Percentiles rank a stretch among this genome's conserved stretches.
Conservation (phyloP, 139 green algal species). For the Tetraselmis striata region DNA sequence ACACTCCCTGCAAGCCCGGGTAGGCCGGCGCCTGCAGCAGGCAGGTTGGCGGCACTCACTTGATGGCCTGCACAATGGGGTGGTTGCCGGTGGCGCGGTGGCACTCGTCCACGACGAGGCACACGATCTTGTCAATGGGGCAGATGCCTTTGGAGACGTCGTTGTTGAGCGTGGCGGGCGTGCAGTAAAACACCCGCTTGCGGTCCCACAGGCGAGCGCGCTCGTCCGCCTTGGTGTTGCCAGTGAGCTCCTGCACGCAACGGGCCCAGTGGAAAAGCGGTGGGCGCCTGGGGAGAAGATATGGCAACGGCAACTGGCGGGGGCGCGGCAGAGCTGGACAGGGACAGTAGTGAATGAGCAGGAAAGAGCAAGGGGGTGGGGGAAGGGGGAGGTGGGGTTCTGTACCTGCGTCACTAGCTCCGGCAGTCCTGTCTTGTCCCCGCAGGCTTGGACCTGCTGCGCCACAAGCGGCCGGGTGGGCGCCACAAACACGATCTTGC, state of each 20-base stretch:
- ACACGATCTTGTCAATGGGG: slow-evolving; percentile 59
- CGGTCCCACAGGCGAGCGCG: slow-evolving; percentile 46
- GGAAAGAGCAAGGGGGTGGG: too few species aligned
- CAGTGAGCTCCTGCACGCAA: slow-evolving; percentile 24
- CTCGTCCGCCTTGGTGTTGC: slow-evolving; percentile 18
- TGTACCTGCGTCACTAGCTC: slow-evolving; percentile 26
- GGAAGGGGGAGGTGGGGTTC: neutral
- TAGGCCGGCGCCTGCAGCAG: too few species aligned
- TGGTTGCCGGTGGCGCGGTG: slow-evolving; percentile 71
- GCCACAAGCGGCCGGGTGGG: slow-evolving; percentile 86
- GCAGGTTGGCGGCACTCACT: too few species aligned
- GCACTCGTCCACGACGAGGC: slow-evolving; percentile 92
- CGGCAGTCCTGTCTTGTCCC: slow-evolving; percentile 63
- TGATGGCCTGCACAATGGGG: slow-evolving; percentile 48
- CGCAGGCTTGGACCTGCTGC: slow-evolving; percentile 84
- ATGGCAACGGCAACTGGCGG: too few species aligned
- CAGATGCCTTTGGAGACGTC: slow-evolving; percentile 70
- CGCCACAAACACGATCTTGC: slow-evolving; percentile 90
- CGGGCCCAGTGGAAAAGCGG: too few species aligned
- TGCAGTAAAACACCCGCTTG: slow-evolving; percentile 84
- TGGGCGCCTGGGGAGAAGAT: too few species aligned
- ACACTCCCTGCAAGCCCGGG: too few species aligned
- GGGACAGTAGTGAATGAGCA: too few species aligned
- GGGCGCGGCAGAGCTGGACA: too few species aligned
- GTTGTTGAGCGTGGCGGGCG: slow-evolving; percentile 72